A percentile compares a stretch with the other conserved stretches of the same genome.
Evolutionary conservation across 1,284 basidiomycete genomes (phyloP).

Genomic region (Tilletiopsis washingtonensis): DNA sequence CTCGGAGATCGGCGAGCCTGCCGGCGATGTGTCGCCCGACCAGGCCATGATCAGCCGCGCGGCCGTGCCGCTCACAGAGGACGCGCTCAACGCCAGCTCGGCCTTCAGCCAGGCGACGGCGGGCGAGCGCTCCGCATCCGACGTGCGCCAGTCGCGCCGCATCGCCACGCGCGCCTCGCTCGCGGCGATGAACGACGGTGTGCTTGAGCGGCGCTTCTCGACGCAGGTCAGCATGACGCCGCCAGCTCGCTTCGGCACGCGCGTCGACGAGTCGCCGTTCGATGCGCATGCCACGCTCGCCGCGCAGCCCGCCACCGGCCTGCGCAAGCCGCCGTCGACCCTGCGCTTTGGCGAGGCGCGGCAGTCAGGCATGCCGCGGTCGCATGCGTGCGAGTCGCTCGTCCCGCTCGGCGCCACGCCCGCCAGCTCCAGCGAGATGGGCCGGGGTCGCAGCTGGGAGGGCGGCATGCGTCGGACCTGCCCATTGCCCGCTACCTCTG

Average conservation of each 20-base stretch:
- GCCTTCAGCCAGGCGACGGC: background rate
- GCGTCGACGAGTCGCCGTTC: slow-evolving; percentile 22
- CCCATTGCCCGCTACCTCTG: too few species aligned
- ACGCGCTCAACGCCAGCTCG: background rate
- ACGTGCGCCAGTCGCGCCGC: too few species aligned
- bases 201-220: background rate
- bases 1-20: background rate
- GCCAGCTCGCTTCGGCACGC: slow-evolving; percentile 18
- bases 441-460: too few species aligned
- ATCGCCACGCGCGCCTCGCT: background rate
- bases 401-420: background rate
- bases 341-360: background rate
- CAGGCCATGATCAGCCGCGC: background rate
- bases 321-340: slow-evolving; percentile 4
- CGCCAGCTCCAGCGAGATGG: too few species aligned
- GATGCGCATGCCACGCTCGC: slow-evolving; percentile 2
- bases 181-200: background rate
- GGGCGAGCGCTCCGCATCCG: background rate
- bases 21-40: background rate
- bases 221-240: slow-evolving; percentile 28
- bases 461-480: too few species aligned
- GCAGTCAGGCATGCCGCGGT: slow-evolving; percentile 21
- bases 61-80: background rate
- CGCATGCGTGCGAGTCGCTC: slow-evolving; percentile 8
- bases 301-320: slow-evolving; percentile 12